Conservation (phyloP, 2,329 filamentous ascomycete species). For the Diaporthe citrichinensis region DNA sequence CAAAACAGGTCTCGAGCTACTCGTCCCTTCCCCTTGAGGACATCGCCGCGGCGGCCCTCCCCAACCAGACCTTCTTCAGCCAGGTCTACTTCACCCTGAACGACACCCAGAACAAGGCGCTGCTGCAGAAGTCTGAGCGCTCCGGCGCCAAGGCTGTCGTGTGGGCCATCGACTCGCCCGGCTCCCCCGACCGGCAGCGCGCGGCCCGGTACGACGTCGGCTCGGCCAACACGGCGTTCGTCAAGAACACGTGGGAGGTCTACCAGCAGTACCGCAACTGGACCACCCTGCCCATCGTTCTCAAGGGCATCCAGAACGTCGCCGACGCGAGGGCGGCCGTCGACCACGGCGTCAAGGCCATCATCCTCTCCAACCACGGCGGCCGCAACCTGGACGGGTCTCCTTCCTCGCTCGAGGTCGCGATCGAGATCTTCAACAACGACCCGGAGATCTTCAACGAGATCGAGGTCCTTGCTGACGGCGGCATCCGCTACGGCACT, state of each 20-base stretch:
- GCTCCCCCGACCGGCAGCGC: constrained; percentile 56
- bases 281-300: constrained; percentile 56
- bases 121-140: constrained; percentile 51
- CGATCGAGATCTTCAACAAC: constrained; percentile 56
- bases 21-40: constrained; percentile 53
- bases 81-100: constrained; percentile 53
- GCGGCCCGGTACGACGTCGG: constrained; percentile 56
- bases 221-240: constrained; percentile 47
- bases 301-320: constrained; percentile 57
- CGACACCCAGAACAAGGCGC: constrained; percentile 50
- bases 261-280: constrained; percentile 53
- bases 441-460: constrained; percentile 55
- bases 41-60: constrained; percentile 51
- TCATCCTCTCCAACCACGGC: constrained; percentile 60
- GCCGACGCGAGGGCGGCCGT: constrained; percentile 54
- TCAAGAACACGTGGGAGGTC: constrained; percentile 50
- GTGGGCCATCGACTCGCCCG: constrained; percentile 57
- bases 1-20: constrained; percentile 51
- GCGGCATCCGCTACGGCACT: constrained; percentile 59
- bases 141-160: constrained; percentile 55
- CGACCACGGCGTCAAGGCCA: constrained; percentile 51
- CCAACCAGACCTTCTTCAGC: constrained; percentile 54
- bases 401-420: constrained; percentile 55
- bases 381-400: constrained; percentile 58
- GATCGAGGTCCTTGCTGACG: constrained; percentile 57